Evolutionary conservation across 2,329 filamentous ascomycete genomes (phyloP).

Genomic region (Phyllosticta capitalensis): DNA sequence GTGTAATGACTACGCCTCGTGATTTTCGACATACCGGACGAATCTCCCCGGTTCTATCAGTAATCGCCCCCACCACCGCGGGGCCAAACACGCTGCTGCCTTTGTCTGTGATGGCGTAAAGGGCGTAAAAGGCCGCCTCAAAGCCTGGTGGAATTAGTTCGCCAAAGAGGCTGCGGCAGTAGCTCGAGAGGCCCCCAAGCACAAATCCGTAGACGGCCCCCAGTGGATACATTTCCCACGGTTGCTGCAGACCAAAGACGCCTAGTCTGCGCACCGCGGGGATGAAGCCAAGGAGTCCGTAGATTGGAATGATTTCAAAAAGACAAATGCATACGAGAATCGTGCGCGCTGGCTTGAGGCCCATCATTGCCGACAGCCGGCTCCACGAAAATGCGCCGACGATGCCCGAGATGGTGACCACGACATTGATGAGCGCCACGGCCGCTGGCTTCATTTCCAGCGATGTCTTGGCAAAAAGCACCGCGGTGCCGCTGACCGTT

Average conservation of each 20-base stretch:
- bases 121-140: conserved; percentile 90
- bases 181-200: conserved; percentile 82
- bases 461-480: conserved; percentile 90
- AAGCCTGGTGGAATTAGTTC: conserved; percentile 90
- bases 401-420: conserved; percentile 75
- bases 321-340: conserved; percentile 85
- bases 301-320: conserved; percentile 87
- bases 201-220: conserved; percentile 89
- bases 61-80: conserved; percentile 86
- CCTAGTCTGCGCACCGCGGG: conserved; percentile 67
- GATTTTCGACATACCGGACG: conserved; percentile 29
- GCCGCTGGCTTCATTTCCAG: conserved; percentile 83
- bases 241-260: conserved; percentile 76
- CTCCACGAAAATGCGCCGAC: conserved; percentile 87
- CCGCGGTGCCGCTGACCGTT: conserved; percentile 87
- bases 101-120: conserved; percentile 97
- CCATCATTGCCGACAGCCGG: conserved; percentile 59
- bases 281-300: conserved; percentile 80
- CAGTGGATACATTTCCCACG: conserved; percentile 94
- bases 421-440: conserved; percentile 85
- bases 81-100: conserved; percentile 90
- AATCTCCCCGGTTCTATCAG: conserved; percentile 53
- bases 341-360: conserved; percentile 70
- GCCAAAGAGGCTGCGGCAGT: conserved; percentile 85
- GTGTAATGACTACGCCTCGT: neutral